A percentile compares a stretch with the other conserved stretches of the same genome.
phyloP scores from a whole-genome alignment of 495 filamentous ascomycete species.

The Penicillium nucicola region DNA sequence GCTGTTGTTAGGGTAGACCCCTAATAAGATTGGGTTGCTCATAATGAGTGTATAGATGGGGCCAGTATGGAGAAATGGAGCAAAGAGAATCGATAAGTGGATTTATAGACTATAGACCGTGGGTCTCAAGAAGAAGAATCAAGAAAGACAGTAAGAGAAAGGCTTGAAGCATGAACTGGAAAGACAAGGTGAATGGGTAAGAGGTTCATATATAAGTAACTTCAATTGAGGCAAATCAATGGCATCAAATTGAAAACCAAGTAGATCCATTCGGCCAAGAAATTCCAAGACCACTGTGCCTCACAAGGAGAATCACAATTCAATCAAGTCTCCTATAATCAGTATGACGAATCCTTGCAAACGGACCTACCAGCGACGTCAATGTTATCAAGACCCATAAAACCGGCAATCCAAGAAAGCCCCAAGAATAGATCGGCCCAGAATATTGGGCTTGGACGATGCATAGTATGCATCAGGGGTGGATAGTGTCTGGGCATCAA shows the following conservation, averaged over 20 bases:
- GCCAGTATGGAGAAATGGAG: background rate
- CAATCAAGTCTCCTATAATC: background rate
- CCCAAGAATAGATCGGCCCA: slow-evolving; percentile 14
- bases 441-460: slow-evolving; percentile 12
- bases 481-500: slow-evolving; percentile 9
- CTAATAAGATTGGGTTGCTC: slow-evolving; percentile 15
- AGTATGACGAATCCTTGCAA: background rate
- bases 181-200: background rate
- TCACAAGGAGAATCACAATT: background rate
- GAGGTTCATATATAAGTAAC: background rate
- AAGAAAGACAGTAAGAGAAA: background rate
- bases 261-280: slow-evolving; percentile 13
- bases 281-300: slow-evolving; percentile 12
- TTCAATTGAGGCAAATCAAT: background rate
- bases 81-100: background rate
- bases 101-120: background rate
- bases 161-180: background rate
- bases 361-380: slow-evolving; percentile 19
- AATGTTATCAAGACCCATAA: slow-evolving; percentile 16
- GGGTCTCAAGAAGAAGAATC: background rate
- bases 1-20: slow-evolving; percentile 7
- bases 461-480: slow-evolving; percentile 4
- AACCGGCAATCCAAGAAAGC: slow-evolving; percentile 6
- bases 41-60: slow-evolving; percentile 5
- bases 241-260: background rate